Evolutionary conservation across 164 flowering plant species (phyloP), one percentile per base, ranked within the genome.

Genomic region (Litsea cubeba): DNA sequence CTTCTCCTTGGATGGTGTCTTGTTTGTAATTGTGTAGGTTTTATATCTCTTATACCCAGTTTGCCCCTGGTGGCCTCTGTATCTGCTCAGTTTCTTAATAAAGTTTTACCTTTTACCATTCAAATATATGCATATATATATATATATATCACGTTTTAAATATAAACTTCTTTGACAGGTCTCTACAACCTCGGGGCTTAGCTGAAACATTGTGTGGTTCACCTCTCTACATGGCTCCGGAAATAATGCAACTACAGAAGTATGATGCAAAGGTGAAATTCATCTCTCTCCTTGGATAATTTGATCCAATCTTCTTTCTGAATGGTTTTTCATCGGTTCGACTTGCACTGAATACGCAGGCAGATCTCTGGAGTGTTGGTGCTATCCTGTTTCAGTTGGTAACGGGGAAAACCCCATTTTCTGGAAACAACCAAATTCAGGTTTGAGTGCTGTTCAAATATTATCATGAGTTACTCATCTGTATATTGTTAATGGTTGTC

Each of bases 281-380:
- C 63, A 20, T 8, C 70, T 70, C 20, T 63, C 69, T 54, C 22
- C 10, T 73, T 22, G 46, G 49, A 3, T 49, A 46, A 10, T 25
- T 57, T 35, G 0, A 24, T 54, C 12, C 23, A 32, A 14, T 58
- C 26, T 50, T 66, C 32, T 69, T 26, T 23, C 68, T 64, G 62
- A n/a, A 66, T 58, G 28, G 70, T 74, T 69, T 76, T 22, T 68
- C 50, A 67, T 57, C 60, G 25, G 68, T 58, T 65, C 12, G 25
- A 73, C 76, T 75, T 82, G 69, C 73, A 69, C 71, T 72, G 54
- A 79, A 77, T 76, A 80, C 73, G 76, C 97, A 94, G 99, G 99
- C 99, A 90, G 99, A 96, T 89, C 95, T 96, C 75, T 96, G 99
- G 99, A 96, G 99, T 85, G 98, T 96, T 73, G 99, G 99, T 76